Conservation (phyloP, 495 filamentous ascomycete species). For the Geopyxis carbonaria region DNA sequence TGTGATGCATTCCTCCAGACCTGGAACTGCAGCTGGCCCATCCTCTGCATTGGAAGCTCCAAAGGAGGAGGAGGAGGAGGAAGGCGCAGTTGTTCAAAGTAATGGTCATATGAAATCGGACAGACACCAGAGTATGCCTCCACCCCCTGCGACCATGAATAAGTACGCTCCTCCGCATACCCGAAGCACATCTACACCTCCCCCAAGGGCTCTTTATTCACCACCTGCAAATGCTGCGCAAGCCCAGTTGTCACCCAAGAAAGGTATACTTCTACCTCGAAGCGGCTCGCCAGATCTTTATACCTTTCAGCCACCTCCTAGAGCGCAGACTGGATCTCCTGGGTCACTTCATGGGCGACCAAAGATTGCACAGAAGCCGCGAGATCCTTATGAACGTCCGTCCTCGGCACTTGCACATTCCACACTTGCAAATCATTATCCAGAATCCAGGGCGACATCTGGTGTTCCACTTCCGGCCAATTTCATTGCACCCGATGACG, state of each 20-base stretch:
- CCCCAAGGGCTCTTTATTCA: conserved; percentile 30
- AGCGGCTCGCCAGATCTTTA: conserved; percentile 1
- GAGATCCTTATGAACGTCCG: conserved; percentile 26
- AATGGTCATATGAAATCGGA: conserved; percentile 7
- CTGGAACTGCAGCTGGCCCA: conserved; percentile 17
- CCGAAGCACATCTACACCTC: conserved; percentile 24
- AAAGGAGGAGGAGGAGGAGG: conserved; percentile 23
- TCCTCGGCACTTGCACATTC: conserved; percentile 27
- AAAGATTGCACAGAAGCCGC: conserved; percentile 16
- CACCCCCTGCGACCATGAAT: conserved; percentile 6
- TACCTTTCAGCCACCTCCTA: conserved; percentile 37
- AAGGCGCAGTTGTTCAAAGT: conserved; percentile 1
- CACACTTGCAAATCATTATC: conserved; percentile 13
- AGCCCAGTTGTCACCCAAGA: conserved; percentile 23
- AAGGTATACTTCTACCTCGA: conserved; percentile 4
- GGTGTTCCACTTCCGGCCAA: conserved; percentile 27
- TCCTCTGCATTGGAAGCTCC: conserved; percentile 18
- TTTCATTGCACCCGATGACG: conserved; percentile 50
- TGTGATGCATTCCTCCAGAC: conserved; percentile 20
- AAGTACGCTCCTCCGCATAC: conserved; percentile 15
- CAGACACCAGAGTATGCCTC: conserved; percentile 5
- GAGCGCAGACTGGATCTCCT: conserved; percentile 80
- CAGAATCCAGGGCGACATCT: no score
- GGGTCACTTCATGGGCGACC: conserved; percentile 27
- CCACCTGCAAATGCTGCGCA: background rate